phyloP scores from a whole-genome alignment of 352 stramenopile genomes.

The Phytophthora aleatoria region DNA sequence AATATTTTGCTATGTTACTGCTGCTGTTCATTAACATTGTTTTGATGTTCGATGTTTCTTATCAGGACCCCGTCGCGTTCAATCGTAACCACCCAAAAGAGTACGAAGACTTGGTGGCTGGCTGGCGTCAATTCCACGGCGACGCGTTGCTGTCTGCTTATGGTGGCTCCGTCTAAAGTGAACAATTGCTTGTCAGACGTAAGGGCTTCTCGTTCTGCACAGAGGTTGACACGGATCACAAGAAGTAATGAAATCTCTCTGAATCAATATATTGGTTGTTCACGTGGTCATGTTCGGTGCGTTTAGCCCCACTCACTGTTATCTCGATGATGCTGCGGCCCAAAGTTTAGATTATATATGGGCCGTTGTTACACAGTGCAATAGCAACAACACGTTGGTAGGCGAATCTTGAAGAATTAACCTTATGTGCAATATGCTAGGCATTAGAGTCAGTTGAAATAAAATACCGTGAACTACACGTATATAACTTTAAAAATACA shows the following conservation, averaged over 20 bases:
- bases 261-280: not conserved
- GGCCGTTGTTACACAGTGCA: too few species aligned
- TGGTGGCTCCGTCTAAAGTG: slow-evolving; percentile 67
- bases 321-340: too few species aligned
- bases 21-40: slow-evolving; percentile 8
- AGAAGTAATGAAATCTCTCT: slow-evolving; percentile 2
- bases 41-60: not conserved
- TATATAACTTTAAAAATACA: not conserved
- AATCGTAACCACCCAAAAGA: slow-evolving; percentile 83
- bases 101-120: slow-evolving; percentile 76
- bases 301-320: too few species aligned
- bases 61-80: slow-evolving; percentile 77
- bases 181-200: not conserved
- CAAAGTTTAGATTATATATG: too few species aligned
- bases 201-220: not conserved
- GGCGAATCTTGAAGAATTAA: too few species aligned
- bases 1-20: not conserved
- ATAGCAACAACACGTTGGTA: too few species aligned
- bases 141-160: slow-evolving; percentile 76
- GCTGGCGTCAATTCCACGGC: slow-evolving; percentile 84
- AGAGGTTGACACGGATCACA: not conserved
- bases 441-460: too few species aligned
- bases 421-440: too few species aligned
- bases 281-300: too few species aligned
- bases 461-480: too few species aligned